A percentile compares a stretch with the other conserved stretches of the same genome.
Conservation (phyloP, 768 basidiomycete species). For the Naematelia encephala region DNA sequence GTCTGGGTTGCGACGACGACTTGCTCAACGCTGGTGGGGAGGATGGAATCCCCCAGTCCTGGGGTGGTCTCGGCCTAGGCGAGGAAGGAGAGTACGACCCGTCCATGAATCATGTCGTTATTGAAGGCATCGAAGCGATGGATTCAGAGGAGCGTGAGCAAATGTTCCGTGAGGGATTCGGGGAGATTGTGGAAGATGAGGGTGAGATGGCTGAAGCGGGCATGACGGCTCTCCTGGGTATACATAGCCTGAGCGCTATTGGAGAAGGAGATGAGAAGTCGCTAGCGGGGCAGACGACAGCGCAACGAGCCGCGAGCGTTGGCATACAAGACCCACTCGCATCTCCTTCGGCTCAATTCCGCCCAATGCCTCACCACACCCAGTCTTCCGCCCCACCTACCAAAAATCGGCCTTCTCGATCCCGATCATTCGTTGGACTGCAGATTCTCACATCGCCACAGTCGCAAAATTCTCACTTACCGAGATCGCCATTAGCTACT, state of each 20-base stretch:
- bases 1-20: slow-evolving; percentile 80
- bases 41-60: slow-evolving; percentile 46
- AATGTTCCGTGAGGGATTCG: slow-evolving; percentile 24
- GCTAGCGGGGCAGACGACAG: slow-evolving; percentile 19
- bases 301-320: slow-evolving; percentile 23
- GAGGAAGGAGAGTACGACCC: slow-evolving; percentile 40
- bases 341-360: slow-evolving; percentile 16
- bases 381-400: neutral
- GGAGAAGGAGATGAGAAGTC: slow-evolving; percentile 36
- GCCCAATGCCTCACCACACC: slow-evolving; percentile 2
- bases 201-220: slow-evolving; percentile 31
- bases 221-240: slow-evolving; percentile 39
- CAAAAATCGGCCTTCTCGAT: slow-evolving; percentile 9
- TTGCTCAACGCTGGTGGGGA: slow-evolving; percentile 54
- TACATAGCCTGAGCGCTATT: slow-evolving; percentile 29
- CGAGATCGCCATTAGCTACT: slow-evolving; percentile 7
- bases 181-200: slow-evolving; percentile 40
- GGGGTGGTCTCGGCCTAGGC: slow-evolving; percentile 36
- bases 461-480: slow-evolving; percentile 1
- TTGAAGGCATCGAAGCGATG: slow-evolving; percentile 40
- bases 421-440: slow-evolving; percentile 47
- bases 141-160: slow-evolving; percentile 20
- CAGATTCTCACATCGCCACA: slow-evolving; percentile 39
- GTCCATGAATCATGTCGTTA: slow-evolving; percentile 39
- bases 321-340: slow-evolving; percentile 22